These are phyloP conservation scores for Pyrrhoderma lamaoense DNA, from an alignment of 1,284 basidiomycete genomes.

Conservation along the genomic window DNA sequence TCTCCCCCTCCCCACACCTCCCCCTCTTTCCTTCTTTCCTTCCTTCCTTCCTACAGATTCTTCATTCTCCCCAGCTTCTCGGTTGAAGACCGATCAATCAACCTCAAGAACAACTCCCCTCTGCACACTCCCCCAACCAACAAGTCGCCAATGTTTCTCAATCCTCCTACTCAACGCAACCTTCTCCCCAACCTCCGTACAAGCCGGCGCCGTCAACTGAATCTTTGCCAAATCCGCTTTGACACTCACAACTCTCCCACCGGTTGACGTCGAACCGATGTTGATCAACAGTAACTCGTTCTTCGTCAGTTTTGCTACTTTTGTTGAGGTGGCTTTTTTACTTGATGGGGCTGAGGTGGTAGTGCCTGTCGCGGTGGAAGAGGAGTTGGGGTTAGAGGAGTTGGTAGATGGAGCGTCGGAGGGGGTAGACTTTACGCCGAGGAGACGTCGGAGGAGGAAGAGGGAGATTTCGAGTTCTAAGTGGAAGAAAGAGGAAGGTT, in stretches of 20 bases:
- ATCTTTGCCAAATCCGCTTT: slow-evolving; percentile 93
- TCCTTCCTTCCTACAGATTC: too few species aligned
- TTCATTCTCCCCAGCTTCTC: too few species aligned
- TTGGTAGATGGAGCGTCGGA: too few species aligned
- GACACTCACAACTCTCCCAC: slow-evolving; percentile 85
- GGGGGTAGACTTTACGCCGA: slow-evolving; percentile 85
- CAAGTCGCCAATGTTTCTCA: slow-evolving; percentile 95
- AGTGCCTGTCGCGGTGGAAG: too few species aligned
- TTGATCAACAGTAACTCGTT: slow-evolving; percentile 92
- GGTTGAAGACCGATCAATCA: too few species aligned
- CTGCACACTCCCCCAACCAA: slow-evolving; percentile 64
- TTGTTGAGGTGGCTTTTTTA: slow-evolving; percentile 83
- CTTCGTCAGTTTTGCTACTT: slow-evolving; percentile 88
- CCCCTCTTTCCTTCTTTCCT: too few species aligned
- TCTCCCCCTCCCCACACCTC: too few species aligned
- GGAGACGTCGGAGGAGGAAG: slow-evolving; percentile 87
- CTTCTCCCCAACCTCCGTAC: slow-evolving; percentile 93
- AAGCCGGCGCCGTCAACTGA: slow-evolving; percentile 84
- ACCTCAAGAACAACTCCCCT: slow-evolving; percentile 49
- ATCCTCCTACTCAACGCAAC: slow-evolving; percentile 88
- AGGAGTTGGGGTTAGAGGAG: too few species aligned
- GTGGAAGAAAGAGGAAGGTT: background rate
- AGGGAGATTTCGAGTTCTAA: slow-evolving; percentile 84
- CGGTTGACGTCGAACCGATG: slow-evolving; percentile 91
- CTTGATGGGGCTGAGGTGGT: too few species aligned